Evolutionary conservation across 1,139 yeast genomes (phyloP).

Genomic region (Taiozyma onychis): DNA sequence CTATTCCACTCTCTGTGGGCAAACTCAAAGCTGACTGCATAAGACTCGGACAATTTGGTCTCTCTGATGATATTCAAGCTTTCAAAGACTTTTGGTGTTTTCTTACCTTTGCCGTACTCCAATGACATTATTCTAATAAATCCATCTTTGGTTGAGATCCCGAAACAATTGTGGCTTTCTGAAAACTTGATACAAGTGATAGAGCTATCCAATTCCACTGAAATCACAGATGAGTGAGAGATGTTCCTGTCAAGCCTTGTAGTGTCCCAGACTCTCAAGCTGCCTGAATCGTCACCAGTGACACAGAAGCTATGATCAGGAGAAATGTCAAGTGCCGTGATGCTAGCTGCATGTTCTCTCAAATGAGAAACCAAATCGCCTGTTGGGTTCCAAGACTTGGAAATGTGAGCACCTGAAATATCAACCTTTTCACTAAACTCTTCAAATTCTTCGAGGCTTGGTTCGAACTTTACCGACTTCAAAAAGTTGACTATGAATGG

Average conservation of each 20-base stretch:
- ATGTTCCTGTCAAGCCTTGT: conserved; percentile 59
- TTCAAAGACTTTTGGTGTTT: conserved; percentile 17
- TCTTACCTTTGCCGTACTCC: conserved; percentile 36
- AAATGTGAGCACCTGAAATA: conserved; percentile 11
- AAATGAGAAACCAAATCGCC: conserved; percentile 58
- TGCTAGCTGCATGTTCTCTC: conserved; percentile 45
- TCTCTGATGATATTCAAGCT: conserved; percentile 41
- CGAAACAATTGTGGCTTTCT: conserved; percentile 58
- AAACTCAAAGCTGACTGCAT: conserved; percentile 40
- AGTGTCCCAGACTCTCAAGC: conserved; percentile 74
- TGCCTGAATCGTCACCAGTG: conserved; percentile 74
- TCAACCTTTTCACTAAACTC: conserved; percentile 54
- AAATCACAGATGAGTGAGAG: conserved; percentile 50
- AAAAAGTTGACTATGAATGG: conserved; percentile 58
- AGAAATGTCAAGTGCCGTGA: conserved; percentile 52
- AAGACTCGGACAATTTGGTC: conserved; percentile 32
- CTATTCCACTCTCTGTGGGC: conserved; percentile 31
- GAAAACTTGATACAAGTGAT: conserved; percentile 49
- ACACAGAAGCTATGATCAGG: conserved; percentile 65
- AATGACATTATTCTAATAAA: conserved; percentile 50
- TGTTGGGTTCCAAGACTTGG: conserved; percentile 29
- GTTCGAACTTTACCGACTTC: conserved; percentile 46
- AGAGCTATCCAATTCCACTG: conserved; percentile 41
- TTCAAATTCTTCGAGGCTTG: conserved; percentile 52
- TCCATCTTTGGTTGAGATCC: conserved; percentile 66